Conservation (phyloP, 176 grass and related monocot genomes). For the Canna indica region DNA sequence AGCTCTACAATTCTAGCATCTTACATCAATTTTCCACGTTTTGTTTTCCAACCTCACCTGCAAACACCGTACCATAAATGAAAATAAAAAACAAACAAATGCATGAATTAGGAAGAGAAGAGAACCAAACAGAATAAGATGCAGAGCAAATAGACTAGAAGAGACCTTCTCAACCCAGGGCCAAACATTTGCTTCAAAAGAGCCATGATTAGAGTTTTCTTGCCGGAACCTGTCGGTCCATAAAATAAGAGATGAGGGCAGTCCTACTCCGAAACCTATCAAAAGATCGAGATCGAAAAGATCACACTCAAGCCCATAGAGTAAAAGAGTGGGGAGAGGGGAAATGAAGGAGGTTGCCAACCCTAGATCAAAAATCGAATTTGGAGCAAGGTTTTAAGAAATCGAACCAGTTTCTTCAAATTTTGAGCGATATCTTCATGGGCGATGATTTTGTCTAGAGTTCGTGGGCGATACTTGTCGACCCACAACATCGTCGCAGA, state of each 20-base stretch:
- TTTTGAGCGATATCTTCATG: slow-evolving; percentile 72
- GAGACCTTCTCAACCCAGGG: slow-evolving; percentile 55
- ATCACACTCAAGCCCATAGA: too few species aligned
- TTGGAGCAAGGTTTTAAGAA: not conserved
- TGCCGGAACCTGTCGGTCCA: slow-evolving; percentile 85
- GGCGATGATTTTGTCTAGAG: slow-evolving; percentile 81
- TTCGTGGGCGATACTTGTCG: slow-evolving; percentile 89
- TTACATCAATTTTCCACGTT: slow-evolving; percentile 93
- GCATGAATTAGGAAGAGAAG: not conserved
- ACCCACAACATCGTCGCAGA: slow-evolving; percentile 79
- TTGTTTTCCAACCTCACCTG: slow-evolving; percentile 99
- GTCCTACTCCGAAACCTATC: too few species aligned
- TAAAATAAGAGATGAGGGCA: too few species aligned
- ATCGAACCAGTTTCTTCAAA: slow-evolving; percentile 69
- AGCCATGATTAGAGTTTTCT: slow-evolving; percentile 96
- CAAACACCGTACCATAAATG: slow-evolving; percentile 1
- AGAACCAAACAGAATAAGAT: not conserved
- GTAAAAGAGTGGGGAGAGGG: slow-evolving; percentile 49
- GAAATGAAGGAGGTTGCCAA: not conserved
- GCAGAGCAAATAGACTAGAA: not conserved
- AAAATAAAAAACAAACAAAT: slow-evolving; percentile 18
- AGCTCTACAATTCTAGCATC: not conserved
- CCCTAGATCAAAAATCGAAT: slow-evolving; percentile 14
- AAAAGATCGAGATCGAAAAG: too few species aligned
- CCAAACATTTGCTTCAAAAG: slow-evolving; percentile 93